Evolutionary conservation across 257 asterid species (phyloP), one percentile per base, ranked within the genome.

Genomic region (Mitragyna speciosa): DNA sequence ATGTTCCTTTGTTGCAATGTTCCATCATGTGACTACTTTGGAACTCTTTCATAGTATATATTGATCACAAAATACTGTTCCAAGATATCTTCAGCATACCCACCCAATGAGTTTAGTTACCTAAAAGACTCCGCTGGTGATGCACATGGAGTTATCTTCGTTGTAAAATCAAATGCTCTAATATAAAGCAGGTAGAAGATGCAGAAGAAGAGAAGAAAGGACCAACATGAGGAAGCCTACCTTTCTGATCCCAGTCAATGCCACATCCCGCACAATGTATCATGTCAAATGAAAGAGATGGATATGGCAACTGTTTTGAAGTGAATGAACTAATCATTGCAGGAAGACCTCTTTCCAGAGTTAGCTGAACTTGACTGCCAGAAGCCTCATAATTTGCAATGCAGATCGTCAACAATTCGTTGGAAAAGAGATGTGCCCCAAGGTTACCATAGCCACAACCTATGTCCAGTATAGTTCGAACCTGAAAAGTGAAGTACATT

Each of bases 381-480:
- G 99, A 96, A 36, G 95, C 89, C 88, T 96, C 99, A 78, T 94
- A 96, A 86, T 92, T 90, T 8, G 99, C 99, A 76, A 92, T 64
- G 80, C 99, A 96, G 93, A 91, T 90, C 80, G 98, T 94, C 86
- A 91, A 80, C 71, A 96, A 88, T 84, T 94, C 91, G 85, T 81
- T 84, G 9, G 97, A 91, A 71, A 91, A 88, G 66, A 94, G 90
- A 89, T 87, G 98, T 33, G 99, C 97, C 80, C 99, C 99, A 83
- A 94, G 93, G 87, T 97, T 96, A 80, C 99, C 99, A 84, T 91
- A 96, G 71, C 99, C 98, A 85, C 99, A 96, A 79, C 97, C 98
- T 81, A 96, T 88, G 85, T 96, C 99, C 86, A 92, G 85, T 83
- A 96, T 89, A 61, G 90, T 92, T 70, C 97, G 93, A 70, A 96